Base-by-base conservation (phyloP, 768 basidiomycete genomes). In the Leccinum disarticulatum region DNA sequence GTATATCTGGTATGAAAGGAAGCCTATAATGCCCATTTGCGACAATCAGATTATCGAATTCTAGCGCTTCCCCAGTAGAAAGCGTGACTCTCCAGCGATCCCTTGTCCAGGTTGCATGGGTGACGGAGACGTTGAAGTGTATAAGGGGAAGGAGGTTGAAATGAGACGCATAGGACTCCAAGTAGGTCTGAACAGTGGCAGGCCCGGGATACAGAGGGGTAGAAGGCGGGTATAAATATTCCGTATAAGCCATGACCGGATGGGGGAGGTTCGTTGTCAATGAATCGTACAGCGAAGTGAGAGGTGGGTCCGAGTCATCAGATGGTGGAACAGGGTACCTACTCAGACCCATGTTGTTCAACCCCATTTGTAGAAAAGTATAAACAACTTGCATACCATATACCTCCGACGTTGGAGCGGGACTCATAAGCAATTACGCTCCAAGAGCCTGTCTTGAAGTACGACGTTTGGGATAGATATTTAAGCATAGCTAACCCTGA, bases 201-300 rank as follows among this genome's bases (percentile, higher is more conserved):
- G 90, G 89, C 6, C 64, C 66, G 0, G 92, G 91, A 70, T 81
- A 94, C 28, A 92, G 76, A 1, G 86, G 79, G 0, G 91, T 92
- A 3, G 81, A 83, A 0, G 88, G 86, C 0, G 89, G 89, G 66
- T 92, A 93, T 1, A 79, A 66, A 66, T 83, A 85, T 50, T 80
- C 80, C 1, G 80, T 75, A 64, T 79, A 93, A 3, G 82, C 81
- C 92, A 94, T 93, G 52, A 87, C 59, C 1, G 87, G 87, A 63
- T 93, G 88, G 0, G 92, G 89, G 5, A 94, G 69, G 65, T 93
- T 93, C 1, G 91, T 87, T n/a, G 87, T 88, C 13, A 94, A 76
- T 0, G 87, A 87, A 66, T 93, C 87, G 66, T 94, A 94, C 9
- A 91, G 67, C 2, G 92, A 84, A 1, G 89, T 87, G 33, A 80